Evolutionary conservation across 2,329 filamentous ascomycete species (phyloP), one percentile per base, ranked within the genome.

Genomic region (Penicillium sclerotigenum): DNA sequence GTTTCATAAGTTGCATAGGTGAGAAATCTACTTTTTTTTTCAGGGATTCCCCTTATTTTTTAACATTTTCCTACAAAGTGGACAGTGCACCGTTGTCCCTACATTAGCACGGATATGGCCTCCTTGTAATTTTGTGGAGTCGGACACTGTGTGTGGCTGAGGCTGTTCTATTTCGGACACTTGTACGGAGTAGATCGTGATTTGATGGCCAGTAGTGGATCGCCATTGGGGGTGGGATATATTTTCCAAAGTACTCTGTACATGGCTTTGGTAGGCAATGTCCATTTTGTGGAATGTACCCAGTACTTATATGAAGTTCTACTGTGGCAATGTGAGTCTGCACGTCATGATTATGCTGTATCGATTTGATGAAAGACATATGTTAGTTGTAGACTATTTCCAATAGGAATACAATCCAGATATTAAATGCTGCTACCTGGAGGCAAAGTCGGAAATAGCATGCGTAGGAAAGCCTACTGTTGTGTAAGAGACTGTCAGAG

Each of bases 321-420:
- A 47, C 49, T 14, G 49, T 52, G 40, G 49, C 49, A 51, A 59
- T 8, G 5, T 7, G n/a, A 57, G 56, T 59, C 58, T 58, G 54
- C 58, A 59, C 61, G 59, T 63, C 61, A 56, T 52, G 34, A 47
- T 52, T 36, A 56, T 52, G 26, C 47, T 52, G 31, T 37, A 46
- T 42, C 38, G 16, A 28, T n/a, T 29, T 13, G 26, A 46, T 28
- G 31, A 34, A 36, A 42, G 20, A 31, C 26, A 18, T 43, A 43
- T 13, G 24, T 43, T n/a, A n/a, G n/a, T 28, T 42, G 40, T 18
- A 11, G 7, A 13, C 7, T 7, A 1, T 1, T 14, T 46, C 40
- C 41, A 52, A 52, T 52, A 43, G 29, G 18, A 46, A 33, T 16
- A 5, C 6, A 42, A 29, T 40, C 47, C 47, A 42, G 26, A 38